Conservation (phyloP, 164 flowering plant genomes). For the Dillenia suffruticosa region DNA sequence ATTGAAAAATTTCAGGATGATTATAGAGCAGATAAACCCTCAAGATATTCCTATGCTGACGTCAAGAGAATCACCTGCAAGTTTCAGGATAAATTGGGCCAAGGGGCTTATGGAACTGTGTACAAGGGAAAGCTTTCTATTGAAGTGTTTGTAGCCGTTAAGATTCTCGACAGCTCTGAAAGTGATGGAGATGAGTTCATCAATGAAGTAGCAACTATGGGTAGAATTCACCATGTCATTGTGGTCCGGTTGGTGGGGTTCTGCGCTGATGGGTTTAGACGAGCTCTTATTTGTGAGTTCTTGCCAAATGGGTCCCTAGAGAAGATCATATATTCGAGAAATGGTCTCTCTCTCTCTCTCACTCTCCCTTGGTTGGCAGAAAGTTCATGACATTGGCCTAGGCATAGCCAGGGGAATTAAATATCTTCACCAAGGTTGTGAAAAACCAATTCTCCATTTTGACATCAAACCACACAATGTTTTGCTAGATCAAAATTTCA, state of each 20-base stretch:
- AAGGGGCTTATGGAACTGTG: constrained; percentile 16
- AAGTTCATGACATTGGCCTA: no score
- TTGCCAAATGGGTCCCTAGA: constrained; percentile 25
- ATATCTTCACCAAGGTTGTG: constrained; percentile 22
- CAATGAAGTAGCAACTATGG: no score
- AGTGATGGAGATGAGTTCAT: no score
- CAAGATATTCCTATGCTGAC: no score
- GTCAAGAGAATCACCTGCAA: no score
- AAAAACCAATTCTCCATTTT: constrained; percentile 25
- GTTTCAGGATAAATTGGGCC: constrained; percentile 12
- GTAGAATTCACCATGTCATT: no score
- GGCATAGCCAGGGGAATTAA: no score
- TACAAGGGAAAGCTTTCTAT: no score
- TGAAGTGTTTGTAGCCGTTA: constrained; percentile 11
- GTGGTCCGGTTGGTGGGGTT: constrained; percentile 26
- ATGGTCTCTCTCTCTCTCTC: no score
- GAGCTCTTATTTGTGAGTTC: constrained; percentile 29
- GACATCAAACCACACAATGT: constrained; percentile 13
- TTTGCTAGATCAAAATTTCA: constrained; percentile 21
- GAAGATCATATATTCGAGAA: constrained; percentile 5
- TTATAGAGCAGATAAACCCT: no score
- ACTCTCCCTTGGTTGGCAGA: no score
- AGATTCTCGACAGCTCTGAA: constrained; percentile 13
- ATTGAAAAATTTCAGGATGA: no score
- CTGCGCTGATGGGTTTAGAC: constrained; percentile 3